These are phyloP conservation scores for Kodamaea sp. DNA, from an alignment of 1,139 yeast species.

Conservation along the genomic window DNA sequence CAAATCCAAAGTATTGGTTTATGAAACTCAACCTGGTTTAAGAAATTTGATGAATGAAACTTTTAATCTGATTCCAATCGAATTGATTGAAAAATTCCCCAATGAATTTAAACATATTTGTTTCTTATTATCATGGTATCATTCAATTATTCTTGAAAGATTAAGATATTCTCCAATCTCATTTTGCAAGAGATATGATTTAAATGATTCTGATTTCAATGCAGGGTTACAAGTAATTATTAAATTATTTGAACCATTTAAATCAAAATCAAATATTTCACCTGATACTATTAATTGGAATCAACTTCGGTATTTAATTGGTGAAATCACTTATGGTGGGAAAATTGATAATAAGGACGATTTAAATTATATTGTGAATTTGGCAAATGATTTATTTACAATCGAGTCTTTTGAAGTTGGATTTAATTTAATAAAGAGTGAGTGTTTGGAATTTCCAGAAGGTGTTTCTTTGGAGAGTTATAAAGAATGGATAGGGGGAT, in stretches of 20 bases:
- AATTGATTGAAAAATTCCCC: constrained; percentile 25
- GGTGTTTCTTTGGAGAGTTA: constrained; percentile 37
- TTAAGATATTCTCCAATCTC: constrained; percentile 61
- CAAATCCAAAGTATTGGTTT: constrained; percentile 48
- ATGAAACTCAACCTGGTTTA: constrained; percentile 63
- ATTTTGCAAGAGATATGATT: constrained; percentile 58
- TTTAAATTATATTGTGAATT: constrained; percentile 21
- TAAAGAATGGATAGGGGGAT: constrained; percentile 45
- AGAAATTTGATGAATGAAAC: constrained; percentile 46
- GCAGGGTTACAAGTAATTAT: constrained; percentile 44
- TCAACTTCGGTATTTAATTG: constrained; percentile 47
- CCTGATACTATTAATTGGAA: constrained; percentile 58
- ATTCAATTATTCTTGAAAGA: constrained; percentile 58
- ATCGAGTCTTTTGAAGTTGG: constrained; percentile 23
- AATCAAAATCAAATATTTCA: constrained; percentile 35
- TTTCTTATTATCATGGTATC: constrained; percentile 67
- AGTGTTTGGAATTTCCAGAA: constrained; percentile 43
- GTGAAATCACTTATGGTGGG: constrained; percentile 69
- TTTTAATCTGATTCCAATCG: constrained; percentile 27
- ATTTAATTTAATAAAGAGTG: constrained; percentile 33
- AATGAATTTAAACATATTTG: constrained; percentile 46
- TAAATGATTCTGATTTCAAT: constrained; percentile 72
- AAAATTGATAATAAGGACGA: constrained; percentile 56
- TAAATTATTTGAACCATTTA: constrained; percentile 17
- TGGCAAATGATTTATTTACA: constrained; percentile 27